Conservation (phyloP, 768 basidiomycete species). For the Phaffia australis region DNA sequence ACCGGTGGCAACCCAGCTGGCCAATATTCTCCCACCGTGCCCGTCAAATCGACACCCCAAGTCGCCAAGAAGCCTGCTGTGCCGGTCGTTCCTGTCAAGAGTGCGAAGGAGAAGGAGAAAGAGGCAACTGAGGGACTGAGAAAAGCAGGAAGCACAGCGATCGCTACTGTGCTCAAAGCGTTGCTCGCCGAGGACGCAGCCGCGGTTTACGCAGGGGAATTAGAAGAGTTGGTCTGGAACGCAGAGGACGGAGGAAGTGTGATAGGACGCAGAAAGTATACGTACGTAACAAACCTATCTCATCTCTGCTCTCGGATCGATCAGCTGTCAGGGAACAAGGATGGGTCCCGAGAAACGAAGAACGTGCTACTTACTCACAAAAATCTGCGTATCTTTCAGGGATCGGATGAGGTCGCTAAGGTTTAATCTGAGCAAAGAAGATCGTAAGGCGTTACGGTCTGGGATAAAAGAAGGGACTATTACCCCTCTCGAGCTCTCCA, state of each 20-base stretch:
- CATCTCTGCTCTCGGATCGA: neutral
- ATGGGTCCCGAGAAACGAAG: neutral
- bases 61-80: no score
- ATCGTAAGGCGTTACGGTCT: conserved; percentile 15
- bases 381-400: neutral
- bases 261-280: conserved; percentile 19
- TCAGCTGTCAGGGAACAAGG: neutral
- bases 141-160: neutral
- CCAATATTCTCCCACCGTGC: no score
- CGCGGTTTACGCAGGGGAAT: conserved; percentile 2
- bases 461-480: conserved; percentile 19
- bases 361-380: neutral
- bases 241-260: conserved; percentile 13
- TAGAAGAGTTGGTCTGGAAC: conserved; percentile 14
- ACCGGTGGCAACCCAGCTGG: no score
- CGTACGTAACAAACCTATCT: conserved; percentile 8
- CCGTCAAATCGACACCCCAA: no score
- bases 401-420: conserved; percentile 23
- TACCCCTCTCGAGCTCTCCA: conserved; percentile 10
- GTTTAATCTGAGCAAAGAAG: conserved; percentile 24
- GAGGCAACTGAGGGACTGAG: neutral
- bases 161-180: neutral
- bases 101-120: neutral
- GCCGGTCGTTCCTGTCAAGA: no score
- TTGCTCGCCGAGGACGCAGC: conserved; percentile 1